Base-by-base conservation (phyloP, 805 yeast species). In the Saturnispora gosingensis region DNA sequence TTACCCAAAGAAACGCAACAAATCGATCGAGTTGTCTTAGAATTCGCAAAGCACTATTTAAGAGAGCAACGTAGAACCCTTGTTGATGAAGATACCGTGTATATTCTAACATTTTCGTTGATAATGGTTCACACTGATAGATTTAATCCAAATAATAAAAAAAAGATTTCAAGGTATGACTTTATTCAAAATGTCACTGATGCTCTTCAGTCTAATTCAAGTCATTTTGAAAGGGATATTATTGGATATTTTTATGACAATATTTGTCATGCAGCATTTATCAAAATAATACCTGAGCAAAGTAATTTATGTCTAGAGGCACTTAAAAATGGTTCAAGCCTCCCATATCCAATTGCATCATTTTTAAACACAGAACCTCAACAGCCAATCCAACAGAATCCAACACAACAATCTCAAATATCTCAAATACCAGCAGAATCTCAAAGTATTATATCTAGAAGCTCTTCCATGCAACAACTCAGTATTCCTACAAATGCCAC, bases 1-100 rank as follows among this genome's bases (percentile, higher is more conserved):
- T 66, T 85, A 25, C 93, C 93, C 0, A 75, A 72, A 54, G 93
- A 85, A 59, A 70, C 88, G 0, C 91, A 85, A 61, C 90, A 85
- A 60, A 85, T 85, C 48, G 91, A 85, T 58, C 69, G 89, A 45
- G 73, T 83, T 3, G 66, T 85, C 40, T 77, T 76, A 49, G 74
- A 74, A 32, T 82, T 85, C 64, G 75, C 85, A 9, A 61, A 60
- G 28, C 71, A 75, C 24, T 85, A 80, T 62, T 72, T 72, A 53
- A 61, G 66, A 28, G 73, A 63, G 50, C 75, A 77, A 54, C 69
- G 70, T 0, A 61, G 60, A 8, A 48, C 71, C 10, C 75, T 70
- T 34, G 48, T 60, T n/a, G 61, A 63, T 16, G 57, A 58, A 1
- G 85, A 82, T 52, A 79, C 80, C 43, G 78, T 83, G 8, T 82